A percentile compares a stretch with the other conserved stretches of the same genome.
Conservation (phyloP, 163 green algal genomes). For the Coccomyxa subellipsoidea region DNA sequence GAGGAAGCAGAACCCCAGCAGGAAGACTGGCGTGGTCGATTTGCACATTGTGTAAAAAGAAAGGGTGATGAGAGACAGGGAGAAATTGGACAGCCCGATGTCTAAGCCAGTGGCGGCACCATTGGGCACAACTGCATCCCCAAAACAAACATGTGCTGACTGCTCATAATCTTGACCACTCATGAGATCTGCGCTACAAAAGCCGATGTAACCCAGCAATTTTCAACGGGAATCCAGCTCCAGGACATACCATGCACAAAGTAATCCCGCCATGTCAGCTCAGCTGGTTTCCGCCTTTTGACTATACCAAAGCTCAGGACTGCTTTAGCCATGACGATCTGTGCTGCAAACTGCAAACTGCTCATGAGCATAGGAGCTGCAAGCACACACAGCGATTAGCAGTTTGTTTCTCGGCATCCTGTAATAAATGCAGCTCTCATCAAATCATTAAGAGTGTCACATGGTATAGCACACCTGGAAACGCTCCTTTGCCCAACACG, state of each 20-base stretch:
- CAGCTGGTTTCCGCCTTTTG: constrained; percentile 31
- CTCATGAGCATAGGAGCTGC: constrained; percentile 79
- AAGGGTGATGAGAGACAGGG: constrained; percentile 84
- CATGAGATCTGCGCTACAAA: neutral
- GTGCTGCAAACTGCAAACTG: constrained; percentile 70
- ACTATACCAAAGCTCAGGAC: constrained; percentile 51
- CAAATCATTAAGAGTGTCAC: neutral
- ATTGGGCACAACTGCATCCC: constrained; percentile 59
- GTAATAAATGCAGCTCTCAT: too few species aligned
- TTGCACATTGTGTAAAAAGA: constrained; percentile 98
- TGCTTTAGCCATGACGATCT: constrained; percentile 59
- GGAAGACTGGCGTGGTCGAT: constrained; percentile 83
- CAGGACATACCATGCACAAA: constrained; percentile 39
- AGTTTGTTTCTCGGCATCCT: too few species aligned
- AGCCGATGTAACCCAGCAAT: neutral
- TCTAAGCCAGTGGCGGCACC: constrained; percentile 85
- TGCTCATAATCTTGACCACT: neutral
- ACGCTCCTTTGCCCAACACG: constrained; percentile 61
- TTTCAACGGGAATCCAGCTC: neutral
- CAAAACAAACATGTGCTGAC: neutral
- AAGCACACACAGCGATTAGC: neutral
- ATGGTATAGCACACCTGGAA: constrained; percentile 58
- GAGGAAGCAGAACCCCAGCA: constrained; percentile 85
- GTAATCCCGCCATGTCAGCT: constrained; percentile 56
- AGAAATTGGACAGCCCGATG: constrained; percentile 88